Percentiles rank a stretch among this genome's conserved stretches.
Conservation (phyloP, 176 grass and related monocot species). For the Carex parvula region DNA sequence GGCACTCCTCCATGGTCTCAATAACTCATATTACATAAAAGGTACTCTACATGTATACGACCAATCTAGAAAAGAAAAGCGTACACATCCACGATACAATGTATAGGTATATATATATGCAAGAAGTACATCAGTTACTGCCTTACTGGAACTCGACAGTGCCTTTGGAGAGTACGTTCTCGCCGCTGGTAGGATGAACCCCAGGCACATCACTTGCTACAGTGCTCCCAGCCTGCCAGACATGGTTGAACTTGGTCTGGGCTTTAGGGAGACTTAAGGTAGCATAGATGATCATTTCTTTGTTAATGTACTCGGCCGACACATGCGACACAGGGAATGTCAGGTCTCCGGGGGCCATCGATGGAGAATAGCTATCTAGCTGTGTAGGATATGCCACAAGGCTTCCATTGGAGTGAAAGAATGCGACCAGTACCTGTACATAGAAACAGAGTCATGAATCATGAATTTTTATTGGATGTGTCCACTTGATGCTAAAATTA, state of each 20-base stretch:
- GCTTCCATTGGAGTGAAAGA: constrained; percentile 59
- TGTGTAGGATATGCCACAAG: constrained; percentile 61
- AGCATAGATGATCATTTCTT: constrained; percentile 79
- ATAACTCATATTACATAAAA: neutral
- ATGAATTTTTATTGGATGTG: neutral
- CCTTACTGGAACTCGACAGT: constrained; percentile 50
- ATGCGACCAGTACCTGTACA: constrained; percentile 51
- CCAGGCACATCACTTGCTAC: constrained; percentile 57
- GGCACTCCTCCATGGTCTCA: neutral
- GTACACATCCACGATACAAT: neutral
- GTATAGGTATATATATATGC: neutral
- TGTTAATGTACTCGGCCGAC: constrained; percentile 36
- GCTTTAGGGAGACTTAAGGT: constrained; percentile 41
- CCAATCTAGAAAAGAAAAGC: neutral
- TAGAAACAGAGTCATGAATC: neutral
- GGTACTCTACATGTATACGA: neutral
- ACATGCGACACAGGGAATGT: constrained; percentile 41
- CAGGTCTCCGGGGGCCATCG: constrained; percentile 54
- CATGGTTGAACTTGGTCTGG: constrained; percentile 63
- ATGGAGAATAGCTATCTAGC: constrained; percentile 68
- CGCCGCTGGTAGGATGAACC: constrained; percentile 58
- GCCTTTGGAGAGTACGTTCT: constrained; percentile 59
- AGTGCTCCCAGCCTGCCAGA: constrained; percentile 69
- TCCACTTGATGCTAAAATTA: neutral
- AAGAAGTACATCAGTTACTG: neutral